These are phyloP conservation scores for Fagopyrum homotropicum DNA, from an alignment of 148 eudicot species.

Conservation along the genomic window DNA sequence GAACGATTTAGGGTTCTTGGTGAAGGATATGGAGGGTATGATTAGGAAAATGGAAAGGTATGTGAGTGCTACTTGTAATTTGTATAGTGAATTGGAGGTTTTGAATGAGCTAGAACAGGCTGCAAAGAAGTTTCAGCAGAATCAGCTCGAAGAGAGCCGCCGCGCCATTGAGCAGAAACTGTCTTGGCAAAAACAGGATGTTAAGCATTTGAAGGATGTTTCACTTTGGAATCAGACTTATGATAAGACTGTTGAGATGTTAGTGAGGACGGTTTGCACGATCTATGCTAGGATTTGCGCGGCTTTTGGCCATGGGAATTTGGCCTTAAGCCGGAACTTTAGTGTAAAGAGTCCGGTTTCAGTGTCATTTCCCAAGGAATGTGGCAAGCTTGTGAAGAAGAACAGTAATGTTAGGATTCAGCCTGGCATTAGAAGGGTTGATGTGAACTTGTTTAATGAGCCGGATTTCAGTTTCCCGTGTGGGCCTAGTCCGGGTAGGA, in stretches of 20 bases:
- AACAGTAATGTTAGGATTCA: slow-evolving; percentile 22
- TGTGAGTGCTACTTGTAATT: slow-evolving; percentile 46
- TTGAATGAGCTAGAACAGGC: slow-evolving; percentile 64
- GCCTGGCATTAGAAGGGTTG: slow-evolving; percentile 26
- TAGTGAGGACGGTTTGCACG: slow-evolving; percentile 79
- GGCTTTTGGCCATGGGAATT: slow-evolving; percentile 38
- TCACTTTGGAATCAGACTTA: slow-evolving; percentile 80
- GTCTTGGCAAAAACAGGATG: slow-evolving; percentile 74
- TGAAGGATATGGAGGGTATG: slow-evolving; percentile 84
- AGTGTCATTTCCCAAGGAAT: slow-evolving; percentile 19
- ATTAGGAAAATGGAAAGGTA: slow-evolving; percentile 74
- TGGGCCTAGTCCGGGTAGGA: slow-evolving; percentile 75
- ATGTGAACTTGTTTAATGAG: slow-evolving; percentile 29
- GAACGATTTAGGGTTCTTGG: slow-evolving; percentile 52
- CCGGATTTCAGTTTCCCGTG: slow-evolving; percentile 59
- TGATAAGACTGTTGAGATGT: slow-evolving; percentile 72
- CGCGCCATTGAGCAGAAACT: slow-evolving; percentile 75
- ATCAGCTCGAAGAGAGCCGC: slow-evolving; percentile 52
- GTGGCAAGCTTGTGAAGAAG: slow-evolving; percentile 26
- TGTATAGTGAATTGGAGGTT: slow-evolving; percentile 68
- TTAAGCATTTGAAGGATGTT: slow-evolving; percentile 56
- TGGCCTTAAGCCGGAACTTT: slow-evolving; percentile 20
- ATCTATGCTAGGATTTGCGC: slow-evolving; percentile 54
- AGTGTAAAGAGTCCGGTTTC: slow-evolving; percentile 20
- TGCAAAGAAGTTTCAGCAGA: slow-evolving; percentile 53